These are phyloP conservation scores for Tolypocladium paradoxum DNA, from an alignment of 2,329 filamentous ascomycete genomes.

Conservation along the genomic window DNA sequence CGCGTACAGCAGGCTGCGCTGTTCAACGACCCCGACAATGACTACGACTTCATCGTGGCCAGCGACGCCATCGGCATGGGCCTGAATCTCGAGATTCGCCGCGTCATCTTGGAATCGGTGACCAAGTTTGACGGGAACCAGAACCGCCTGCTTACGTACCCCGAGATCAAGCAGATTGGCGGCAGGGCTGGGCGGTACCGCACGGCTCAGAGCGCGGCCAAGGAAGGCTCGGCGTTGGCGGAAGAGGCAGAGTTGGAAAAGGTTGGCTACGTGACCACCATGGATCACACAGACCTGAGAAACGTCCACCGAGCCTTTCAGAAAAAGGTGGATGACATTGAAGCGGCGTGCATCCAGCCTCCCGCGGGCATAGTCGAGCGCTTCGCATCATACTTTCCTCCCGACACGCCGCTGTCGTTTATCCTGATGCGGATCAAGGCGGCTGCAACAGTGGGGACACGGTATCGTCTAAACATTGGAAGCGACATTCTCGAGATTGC, in stretches of 20 bases:
- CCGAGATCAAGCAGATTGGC: slow-evolving; percentile 89
- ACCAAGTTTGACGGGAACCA: slow-evolving; percentile 58
- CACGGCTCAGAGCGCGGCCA: slow-evolving; percentile 36
- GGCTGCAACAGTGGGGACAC: slow-evolving; percentile 49
- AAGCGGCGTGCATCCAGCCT: slow-evolving; percentile 63
- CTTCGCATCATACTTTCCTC: slow-evolving; percentile 74
- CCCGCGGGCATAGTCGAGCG: slow-evolving; percentile 59
- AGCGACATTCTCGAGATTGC: slow-evolving; percentile 54
- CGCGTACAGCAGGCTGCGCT: slow-evolving; percentile 81
- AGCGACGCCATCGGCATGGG: slow-evolving; percentile 98
- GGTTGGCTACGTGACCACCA: slow-evolving; percentile 66
- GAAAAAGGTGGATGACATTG: slow-evolving; percentile 53
- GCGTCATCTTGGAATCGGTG: slow-evolving; percentile 75
- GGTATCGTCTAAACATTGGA: slow-evolving; percentile 56
- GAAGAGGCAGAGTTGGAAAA: slow-evolving; percentile 21
- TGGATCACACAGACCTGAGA: slow-evolving; percentile 59
- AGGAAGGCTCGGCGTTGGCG: slow-evolving; percentile 3
- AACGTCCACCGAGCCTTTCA: slow-evolving; percentile 53
- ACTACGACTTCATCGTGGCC: slow-evolving; percentile 89
- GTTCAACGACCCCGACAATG: slow-evolving; percentile 92
- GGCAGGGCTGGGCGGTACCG: slow-evolving; percentile 83
- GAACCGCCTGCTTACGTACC: slow-evolving; percentile 49
- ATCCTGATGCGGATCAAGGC: slow-evolving; percentile 67
- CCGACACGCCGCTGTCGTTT: slow-evolving; percentile 70
- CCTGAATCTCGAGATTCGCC: slow-evolving; percentile 82